These are phyloP conservation scores for Dryas octopetala DNA, from an alignment of 306 rosid genomes.

Conservation along the genomic window DNA sequence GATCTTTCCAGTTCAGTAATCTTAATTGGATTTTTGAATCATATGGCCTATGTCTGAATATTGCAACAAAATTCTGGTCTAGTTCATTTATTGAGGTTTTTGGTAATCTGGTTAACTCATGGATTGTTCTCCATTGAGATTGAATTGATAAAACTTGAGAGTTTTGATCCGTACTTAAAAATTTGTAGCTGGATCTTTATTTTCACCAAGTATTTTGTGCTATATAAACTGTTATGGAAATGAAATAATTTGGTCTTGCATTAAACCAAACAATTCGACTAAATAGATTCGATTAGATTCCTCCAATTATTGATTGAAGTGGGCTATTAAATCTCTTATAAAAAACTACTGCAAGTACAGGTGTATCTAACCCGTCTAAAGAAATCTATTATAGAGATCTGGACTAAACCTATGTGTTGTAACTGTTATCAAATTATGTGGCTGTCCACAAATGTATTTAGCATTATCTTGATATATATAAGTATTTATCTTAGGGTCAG, in stretches of 20 bases:
- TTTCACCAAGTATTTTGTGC: not conserved
- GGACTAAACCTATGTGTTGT: too few relatives aligned
- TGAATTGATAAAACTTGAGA: not conserved
- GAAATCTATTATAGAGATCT: too few relatives aligned
- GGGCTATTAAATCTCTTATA: too few relatives aligned
- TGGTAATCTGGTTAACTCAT: not conserved
- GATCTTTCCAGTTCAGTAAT: not conserved
- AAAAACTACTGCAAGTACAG: too few relatives aligned
- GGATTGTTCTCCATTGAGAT: slow-evolving; percentile 6
- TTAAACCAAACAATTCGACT: not conserved
- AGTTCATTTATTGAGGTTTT: not conserved
- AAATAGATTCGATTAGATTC: too few relatives aligned
- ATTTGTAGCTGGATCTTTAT: not conserved
- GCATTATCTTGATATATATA: too few relatives aligned
- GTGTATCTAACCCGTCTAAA: too few relatives aligned
- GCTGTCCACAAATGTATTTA: too few relatives aligned
- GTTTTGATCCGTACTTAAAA: not conserved
- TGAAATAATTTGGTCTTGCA: not conserved
- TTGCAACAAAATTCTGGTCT: not conserved
- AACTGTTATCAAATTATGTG: too few relatives aligned
- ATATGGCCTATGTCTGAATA: too few relatives aligned
- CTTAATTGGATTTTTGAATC: not conserved
- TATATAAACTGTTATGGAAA: not conserved
- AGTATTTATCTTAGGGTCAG: too few relatives aligned
- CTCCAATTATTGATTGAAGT: too few relatives aligned